These are phyloP conservation scores for Helenozyma rhizophorensis DNA, from an alignment of 805 yeast species.

Conservation along the genomic window DNA sequence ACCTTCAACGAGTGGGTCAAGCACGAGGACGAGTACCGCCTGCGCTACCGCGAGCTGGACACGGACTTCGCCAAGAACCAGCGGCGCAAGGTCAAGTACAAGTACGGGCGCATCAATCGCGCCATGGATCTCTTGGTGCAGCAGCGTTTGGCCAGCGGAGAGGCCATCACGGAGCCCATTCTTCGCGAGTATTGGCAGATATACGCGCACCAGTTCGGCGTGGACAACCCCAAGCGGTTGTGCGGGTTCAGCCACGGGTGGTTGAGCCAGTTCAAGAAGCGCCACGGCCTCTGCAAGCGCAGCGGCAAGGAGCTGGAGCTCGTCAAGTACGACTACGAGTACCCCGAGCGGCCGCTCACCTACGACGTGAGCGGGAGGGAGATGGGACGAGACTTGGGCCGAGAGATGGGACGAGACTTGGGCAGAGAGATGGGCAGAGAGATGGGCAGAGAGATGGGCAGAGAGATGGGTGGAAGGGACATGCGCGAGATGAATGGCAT, in stretches of 20 bases:
- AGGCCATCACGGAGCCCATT: conserved; percentile 51
- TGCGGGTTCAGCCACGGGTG: conserved; percentile 59
- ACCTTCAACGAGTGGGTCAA: conserved; percentile 61
- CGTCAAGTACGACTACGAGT: too few species aligned
- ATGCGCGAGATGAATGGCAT: neutral
- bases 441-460: too few species aligned
- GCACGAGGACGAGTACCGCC: conserved; percentile 47
- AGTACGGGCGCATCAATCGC: conserved; percentile 53
- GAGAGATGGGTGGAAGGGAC: too few species aligned
- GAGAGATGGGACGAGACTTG: too few species aligned
- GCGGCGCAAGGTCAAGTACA: conserved; percentile 46
- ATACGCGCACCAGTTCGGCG: conserved; percentile 53
- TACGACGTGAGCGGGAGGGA: too few species aligned
- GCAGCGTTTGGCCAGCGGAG: conserved; percentile 37
- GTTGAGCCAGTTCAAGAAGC: conserved; percentile 56
- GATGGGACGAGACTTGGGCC: too few species aligned
- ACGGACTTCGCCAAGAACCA: conserved; percentile 28
- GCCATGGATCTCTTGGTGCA: conserved; percentile 56
- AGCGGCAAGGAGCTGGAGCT: neutral
- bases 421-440: too few species aligned
- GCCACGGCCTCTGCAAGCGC: conserved; percentile 41
- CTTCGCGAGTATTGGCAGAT: conserved; percentile 54
- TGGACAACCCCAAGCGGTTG: conserved; percentile 55
- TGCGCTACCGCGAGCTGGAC: conserved; percentile 34
- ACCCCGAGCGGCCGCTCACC: neutral